phyloP scores from a whole-genome alignment of 495 filamentous ascomycete species.

The Tuber microsphaerosporum region DNA sequence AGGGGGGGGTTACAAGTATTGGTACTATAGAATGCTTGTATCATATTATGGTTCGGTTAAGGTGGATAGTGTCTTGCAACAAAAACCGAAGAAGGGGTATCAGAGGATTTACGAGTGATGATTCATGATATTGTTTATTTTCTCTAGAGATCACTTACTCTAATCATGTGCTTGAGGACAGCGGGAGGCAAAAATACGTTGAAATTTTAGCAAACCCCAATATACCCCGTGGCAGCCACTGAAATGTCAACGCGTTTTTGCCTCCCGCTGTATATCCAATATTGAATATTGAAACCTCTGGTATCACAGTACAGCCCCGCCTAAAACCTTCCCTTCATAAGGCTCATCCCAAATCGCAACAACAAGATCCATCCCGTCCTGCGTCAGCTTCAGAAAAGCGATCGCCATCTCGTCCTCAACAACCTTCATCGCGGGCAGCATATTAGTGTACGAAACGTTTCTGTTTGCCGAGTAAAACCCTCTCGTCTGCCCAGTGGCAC shows the following conservation, averaged over 20 bases:
- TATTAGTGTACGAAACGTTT: constrained; percentile 24
- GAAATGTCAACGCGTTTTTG: too few species aligned
- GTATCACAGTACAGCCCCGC: neutral
- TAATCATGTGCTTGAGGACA: neutral
- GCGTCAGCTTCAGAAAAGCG: constrained; percentile 22
- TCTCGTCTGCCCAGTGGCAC: constrained; percentile 5
- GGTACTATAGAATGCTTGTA: neutral
- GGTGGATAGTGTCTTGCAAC: neutral
- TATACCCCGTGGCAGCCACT: too few species aligned
- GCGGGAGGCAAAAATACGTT: too few species aligned
- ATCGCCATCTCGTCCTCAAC: constrained; percentile 24
- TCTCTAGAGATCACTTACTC: neutral
- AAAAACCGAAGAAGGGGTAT: neutral
- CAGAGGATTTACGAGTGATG: neutral
- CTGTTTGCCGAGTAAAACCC: constrained; percentile 26
- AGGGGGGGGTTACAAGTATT: neutral
- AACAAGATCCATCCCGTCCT: constrained; percentile 23
- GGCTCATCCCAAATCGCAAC: constrained; percentile 28
- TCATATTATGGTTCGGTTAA: neutral
- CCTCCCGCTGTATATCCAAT: neutral
- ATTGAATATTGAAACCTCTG: neutral
- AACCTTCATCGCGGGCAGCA: constrained; percentile 23
- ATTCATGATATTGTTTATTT: neutral
- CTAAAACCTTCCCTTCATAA: constrained; percentile 10
- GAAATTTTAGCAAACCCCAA: too few species aligned